Percentiles rank a stretch among this genome's conserved stretches.
Evolutionary conservation across 2,329 filamentous ascomycete genomes (phyloP).

Genomic region (Curvularia hawaiiensis): DNA sequence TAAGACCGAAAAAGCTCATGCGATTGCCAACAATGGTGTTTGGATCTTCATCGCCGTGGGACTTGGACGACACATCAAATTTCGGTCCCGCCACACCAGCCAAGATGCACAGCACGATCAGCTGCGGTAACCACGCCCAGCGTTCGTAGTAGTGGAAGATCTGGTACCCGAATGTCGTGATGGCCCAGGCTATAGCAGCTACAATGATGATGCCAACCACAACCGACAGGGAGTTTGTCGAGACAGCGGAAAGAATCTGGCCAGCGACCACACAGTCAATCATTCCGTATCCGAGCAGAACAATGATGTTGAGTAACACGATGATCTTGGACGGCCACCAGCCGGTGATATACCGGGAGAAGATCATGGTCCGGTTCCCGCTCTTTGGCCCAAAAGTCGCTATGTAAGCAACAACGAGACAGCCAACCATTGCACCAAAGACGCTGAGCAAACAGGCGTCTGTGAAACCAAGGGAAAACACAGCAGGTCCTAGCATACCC

Average conservation of each 20-base stretch:
- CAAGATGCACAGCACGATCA: conserved; percentile 65
- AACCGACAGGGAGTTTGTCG: conserved; percentile 63
- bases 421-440: conserved; percentile 62
- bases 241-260: conserved; percentile 71
- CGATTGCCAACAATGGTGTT: conserved; percentile 61
- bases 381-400: conserved; percentile 66
- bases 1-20: conserved; percentile 73
- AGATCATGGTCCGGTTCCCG: conserved; percentile 66
- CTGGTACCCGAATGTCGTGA: conserved; percentile 71
- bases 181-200: conserved; percentile 64
- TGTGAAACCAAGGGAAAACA: conserved; percentile 63
- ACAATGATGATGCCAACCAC: conserved; percentile 71
- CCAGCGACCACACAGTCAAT: conserved; percentile 70
- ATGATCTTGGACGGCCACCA: conserved; percentile 70
- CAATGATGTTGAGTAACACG: conserved; percentile 66
- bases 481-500: conserved; percentile 65
- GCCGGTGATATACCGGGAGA: conserved; percentile 64
- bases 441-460: conserved; percentile 63
- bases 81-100: conserved; percentile 65
- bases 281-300: conserved; percentile 66
- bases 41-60: conserved; percentile 54
- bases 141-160: conserved; percentile 72
- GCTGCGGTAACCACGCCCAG: conserved; percentile 68
- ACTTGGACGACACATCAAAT: conserved; percentile 61
- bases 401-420: conserved; percentile 62